Evolutionary conservation across 345 rosid species (phyloP).

Genomic region (Capsella bursapastoris): DNA sequence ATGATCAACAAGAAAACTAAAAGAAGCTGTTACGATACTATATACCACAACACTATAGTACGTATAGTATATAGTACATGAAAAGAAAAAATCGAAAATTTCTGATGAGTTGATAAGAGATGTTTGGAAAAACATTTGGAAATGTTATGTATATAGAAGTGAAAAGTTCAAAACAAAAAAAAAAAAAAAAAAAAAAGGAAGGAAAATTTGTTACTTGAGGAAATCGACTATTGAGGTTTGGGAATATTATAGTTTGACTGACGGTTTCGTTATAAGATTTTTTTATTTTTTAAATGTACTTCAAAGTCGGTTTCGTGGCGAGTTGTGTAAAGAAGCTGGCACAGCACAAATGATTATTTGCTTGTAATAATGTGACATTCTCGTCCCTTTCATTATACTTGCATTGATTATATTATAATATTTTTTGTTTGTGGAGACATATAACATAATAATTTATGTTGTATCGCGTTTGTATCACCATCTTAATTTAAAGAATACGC

Average conservation of each 20-base stretch:
- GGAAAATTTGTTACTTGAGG: not conserved
- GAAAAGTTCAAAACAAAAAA: not conserved
- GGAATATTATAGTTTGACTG: conserved; percentile 19
- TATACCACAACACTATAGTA: not conserved
- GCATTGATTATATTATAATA: not conserved
- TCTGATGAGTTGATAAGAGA: too few relatives aligned
- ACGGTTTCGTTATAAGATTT: not conserved
- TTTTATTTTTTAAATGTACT: not conserved
- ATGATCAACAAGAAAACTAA: not conserved
- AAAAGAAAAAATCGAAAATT: too few relatives aligned
- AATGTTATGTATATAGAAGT: too few relatives aligned
- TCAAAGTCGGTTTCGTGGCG: conserved; percentile 29
- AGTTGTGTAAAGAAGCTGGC: conserved; percentile 35
- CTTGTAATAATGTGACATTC: conserved; percentile 22
- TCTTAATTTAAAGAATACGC: too few relatives aligned
- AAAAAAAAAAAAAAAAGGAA: too few relatives aligned
- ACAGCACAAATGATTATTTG: conserved; percentile 32
- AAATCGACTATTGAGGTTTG: not conserved
- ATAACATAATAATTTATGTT: too few relatives aligned
- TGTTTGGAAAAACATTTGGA: too few relatives aligned
- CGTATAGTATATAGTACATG: not conserved
- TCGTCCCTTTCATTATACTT: not conserved
- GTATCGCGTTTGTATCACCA: too few relatives aligned
- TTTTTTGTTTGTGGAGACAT: too few relatives aligned
- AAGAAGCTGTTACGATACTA: not conserved